A percentile compares a stretch with the other conserved stretches of the same genome.
phyloP scores from a whole-genome alignment of 345 rosid species.

The Cardamine resedifolia region DNA sequence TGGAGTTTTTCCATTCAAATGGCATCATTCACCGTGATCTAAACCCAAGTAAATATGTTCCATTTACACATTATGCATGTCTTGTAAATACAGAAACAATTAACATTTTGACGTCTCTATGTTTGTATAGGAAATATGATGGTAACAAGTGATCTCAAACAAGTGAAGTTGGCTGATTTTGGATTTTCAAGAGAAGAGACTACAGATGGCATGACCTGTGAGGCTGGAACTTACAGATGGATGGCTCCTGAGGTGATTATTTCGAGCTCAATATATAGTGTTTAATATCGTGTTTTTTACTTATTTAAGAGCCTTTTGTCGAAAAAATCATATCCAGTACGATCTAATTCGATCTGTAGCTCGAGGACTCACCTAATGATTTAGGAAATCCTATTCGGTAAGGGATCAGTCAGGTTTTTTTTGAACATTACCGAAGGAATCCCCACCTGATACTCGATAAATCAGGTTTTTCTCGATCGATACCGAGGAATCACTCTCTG shows the following conservation, averaged over 20 bases:
- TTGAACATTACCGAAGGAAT: too few relatives aligned
- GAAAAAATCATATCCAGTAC: too few relatives aligned
- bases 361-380: too few relatives aligned
- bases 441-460: too few relatives aligned
- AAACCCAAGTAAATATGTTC: slow-evolving; percentile 52
- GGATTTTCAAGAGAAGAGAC: slow-evolving; percentile 60
- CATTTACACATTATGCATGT: neutral
- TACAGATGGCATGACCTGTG: slow-evolving; percentile 52
- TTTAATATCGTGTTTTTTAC: too few relatives aligned
- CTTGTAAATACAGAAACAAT: neutral
- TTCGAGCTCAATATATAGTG: neutral
- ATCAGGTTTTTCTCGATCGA: too few relatives aligned
- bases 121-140: slow-evolving; percentile 51
- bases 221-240: slow-evolving; percentile 64
- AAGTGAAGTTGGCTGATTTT: slow-evolving; percentile 57
- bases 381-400: too few relatives aligned
- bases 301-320: too few relatives aligned
- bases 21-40: slow-evolving; percentile 74
- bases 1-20: slow-evolving; percentile 64
- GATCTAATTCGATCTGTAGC: too few relatives aligned
- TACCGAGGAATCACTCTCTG: too few relatives aligned
- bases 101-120: neutral
- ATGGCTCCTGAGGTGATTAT: slow-evolving; percentile 78
- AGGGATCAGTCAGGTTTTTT: too few relatives aligned
- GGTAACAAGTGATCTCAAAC: slow-evolving; percentile 45